Evolutionary conservation across 768 basidiomycete genomes (phyloP).

Genomic region (Boletus sensibilis): DNA sequence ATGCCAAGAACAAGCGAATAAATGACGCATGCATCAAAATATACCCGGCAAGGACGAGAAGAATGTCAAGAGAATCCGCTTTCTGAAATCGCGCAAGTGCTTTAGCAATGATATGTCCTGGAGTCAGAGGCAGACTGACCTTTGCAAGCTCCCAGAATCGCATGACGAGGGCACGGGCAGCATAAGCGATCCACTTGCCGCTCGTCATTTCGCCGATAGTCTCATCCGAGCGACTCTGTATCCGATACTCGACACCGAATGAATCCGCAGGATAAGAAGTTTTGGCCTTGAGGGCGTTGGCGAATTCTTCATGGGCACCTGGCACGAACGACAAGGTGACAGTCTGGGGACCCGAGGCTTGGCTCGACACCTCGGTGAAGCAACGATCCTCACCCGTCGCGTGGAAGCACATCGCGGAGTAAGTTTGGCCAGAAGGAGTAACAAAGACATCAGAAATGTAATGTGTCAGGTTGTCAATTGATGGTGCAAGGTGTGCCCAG

Average conservation of each 20-base stretch:
- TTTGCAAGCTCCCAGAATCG: conserved; percentile 87
- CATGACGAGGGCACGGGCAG: conserved; percentile 66
- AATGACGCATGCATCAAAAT: conserved; percentile 95
- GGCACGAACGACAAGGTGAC: conserved; percentile 54
- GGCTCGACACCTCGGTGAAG: conserved; percentile 40
- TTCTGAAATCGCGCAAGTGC: conserved; percentile 47
- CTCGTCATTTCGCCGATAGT: conserved; percentile 73
- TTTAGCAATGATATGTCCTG: conserved; percentile 1
- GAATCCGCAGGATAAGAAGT: conserved; percentile 34
- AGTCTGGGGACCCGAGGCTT: conserved; percentile 37
- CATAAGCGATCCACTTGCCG: conserved; percentile 88
- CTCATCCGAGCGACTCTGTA: conserved; percentile 45
- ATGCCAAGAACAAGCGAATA: conserved; percentile 84
- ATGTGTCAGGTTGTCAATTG: conserved; percentile 48
- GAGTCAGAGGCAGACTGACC: conserved; percentile 39
- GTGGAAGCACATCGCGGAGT: conserved; percentile 52
- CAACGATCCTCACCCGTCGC: conserved; percentile 32
- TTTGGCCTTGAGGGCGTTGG: conserved; percentile 37
- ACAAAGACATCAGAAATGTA: conserved; percentile 44
- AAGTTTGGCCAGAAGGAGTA: conserved; percentile 45
- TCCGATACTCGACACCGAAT: conserved; percentile 47
- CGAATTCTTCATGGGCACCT: conserved; percentile 51
- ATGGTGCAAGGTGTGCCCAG: conserved; percentile 42
- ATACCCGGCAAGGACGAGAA: conserved; percentile 91
- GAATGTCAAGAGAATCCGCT: conserved; percentile 93